Evolutionary conservation across 495 filamentous ascomycete species (phyloP), one percentile per base, ranked within the genome.

Genomic region (Penicillium cosmopolitanum): DNA sequence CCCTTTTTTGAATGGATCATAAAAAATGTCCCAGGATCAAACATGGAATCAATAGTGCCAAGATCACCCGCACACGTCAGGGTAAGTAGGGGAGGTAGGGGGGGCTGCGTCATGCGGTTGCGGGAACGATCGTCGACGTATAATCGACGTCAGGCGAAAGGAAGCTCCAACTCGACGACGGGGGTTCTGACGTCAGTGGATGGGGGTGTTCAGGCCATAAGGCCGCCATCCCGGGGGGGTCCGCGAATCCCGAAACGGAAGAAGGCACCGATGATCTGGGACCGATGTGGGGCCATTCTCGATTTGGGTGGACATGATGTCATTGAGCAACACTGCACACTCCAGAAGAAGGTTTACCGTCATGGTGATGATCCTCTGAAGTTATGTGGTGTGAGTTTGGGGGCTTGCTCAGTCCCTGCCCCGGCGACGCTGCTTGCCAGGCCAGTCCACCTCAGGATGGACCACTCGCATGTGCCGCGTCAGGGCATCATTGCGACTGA

Each of bases 391-490:
- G 36, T 40, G 36, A 4, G 36, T 55, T 34, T 48, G 53, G 43
- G 25, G 35, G 34, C 23, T 28, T 46, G 51, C 43, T 76, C 66
- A 78, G 46, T 78, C 77, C 58, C 74, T 62, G 54, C 74, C 68
- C 36, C 74, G 70, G 52, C 73, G 72, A 54, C 73, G 67, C 62
- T 80, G 77, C 68, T 92, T 92, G 62, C 88, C 88, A 18, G 86
- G 87, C 65, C 90, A 90, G 55, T 93, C 89, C 46, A 95, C 82
- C 59, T 96, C 90, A 0, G 91, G 90, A 68, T 96, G 92, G 54
- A 93, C 91, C 48, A 96, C 92, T 19, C 90, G 85, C 84, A 96
- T 93, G 74, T 97, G 94, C 56, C 94, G 82, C 13, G 94, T 97
- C 42, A 97, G 82, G 2, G 87, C 95, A 79, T 97, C 95, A 62